Base-by-base conservation (phyloP, 495 filamentous ascomycete genomes). In the Entonaema liquescens region DNA sequence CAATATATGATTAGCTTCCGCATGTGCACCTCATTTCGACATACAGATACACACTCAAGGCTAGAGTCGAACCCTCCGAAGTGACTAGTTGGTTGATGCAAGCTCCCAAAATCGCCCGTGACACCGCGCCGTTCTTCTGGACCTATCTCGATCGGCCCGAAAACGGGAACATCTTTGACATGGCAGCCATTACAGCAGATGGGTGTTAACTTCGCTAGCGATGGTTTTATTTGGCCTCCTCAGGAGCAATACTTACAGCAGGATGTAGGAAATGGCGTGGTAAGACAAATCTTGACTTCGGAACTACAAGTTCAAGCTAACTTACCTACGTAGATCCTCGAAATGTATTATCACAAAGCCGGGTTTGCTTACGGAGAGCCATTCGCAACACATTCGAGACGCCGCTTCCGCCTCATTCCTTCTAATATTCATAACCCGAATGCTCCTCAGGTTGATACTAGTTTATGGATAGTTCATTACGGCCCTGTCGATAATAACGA, bases 391-490 rank as follows among this genome's bases (percentile, higher is more conserved):
- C 95, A 97, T 74, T 82, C 87, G 53, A 88, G 95, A 70, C 89
- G 90, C 65, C 90, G 95, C 40, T 98, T 96, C 80, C 93, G 94
- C 55, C 87, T 99, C 29, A 81, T 89, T 40, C 88, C 88, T 13
- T 79, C 85, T 9, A 90, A 87, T 74, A 83, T 84, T 21, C 86
- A 87, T 9, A 86, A 85, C 50, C 84, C 86, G 15, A 86, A 86
- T 62, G 80, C 84, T 13, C 87, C 91, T 15, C 84, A 85, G 23
- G 85, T 91, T 47, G 93, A 98, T 78, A 90, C 91, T 5, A 90
- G 89, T 17, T 83, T 98, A 33, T 98, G 93, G 93, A 91, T 99
- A 61, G 88, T 97, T n/a, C 95, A 99, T 80, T 99, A 98, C 75
- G 86, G 89, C 28, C 87, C 87, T 54, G 83, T 90, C 25, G 91